Evolutionary conservation across 2,329 filamentous ascomycete species (phyloP), one percentile per base, ranked within the genome.

Genomic region (Zopfia rhizophila): DNA sequence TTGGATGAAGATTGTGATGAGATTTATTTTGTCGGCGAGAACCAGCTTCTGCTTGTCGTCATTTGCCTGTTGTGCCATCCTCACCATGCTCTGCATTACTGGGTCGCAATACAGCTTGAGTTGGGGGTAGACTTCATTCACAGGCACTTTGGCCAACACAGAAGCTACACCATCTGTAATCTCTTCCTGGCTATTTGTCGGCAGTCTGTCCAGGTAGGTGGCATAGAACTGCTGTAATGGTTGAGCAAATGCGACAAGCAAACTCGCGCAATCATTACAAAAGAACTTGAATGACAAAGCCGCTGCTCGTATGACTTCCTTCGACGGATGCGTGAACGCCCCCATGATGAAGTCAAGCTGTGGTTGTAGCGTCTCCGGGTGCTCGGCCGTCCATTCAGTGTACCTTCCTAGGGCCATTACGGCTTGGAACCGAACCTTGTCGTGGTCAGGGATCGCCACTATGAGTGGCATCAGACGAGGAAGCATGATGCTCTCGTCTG

Each of bases 331-430:
- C 56, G 90, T 83, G 75, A 99, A 99, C 0, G 92, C 94, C 4
- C 87, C 89, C 56, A 96, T 92, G 63, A 99, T 96, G 74, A 96
- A 99, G 63, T 91, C 91, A 67, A 99, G 89, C 72, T 99, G 94
- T 7, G 90, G 82, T 71, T 96, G 89, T 7, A 99, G 80, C 32
- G 93, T 96, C 47, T 97, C 91, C 0, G 93, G 90, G 65, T 99
- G 94, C 35, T 91, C 86, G 4, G 94, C 86, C 0, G 95, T 99
- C 94, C 94, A 99, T 72, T 97, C 93, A 0, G 95, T 99, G 68
- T 99, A 99, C 52, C 94, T 84, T 25, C 91, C 94, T 16, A 99
- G 82, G 3, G 95, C 92, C 91, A 99, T 97, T 64, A 97, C 96
- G 5, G 93, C 93, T 53, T 96, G 93, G 73, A 99, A 99, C 6